Percentiles rank a stretch among this genome's conserved stretches.
phyloP scores from a whole-genome alignment of 768 basidiomycete species.

The Glaciozyma antarctica region DNA sequence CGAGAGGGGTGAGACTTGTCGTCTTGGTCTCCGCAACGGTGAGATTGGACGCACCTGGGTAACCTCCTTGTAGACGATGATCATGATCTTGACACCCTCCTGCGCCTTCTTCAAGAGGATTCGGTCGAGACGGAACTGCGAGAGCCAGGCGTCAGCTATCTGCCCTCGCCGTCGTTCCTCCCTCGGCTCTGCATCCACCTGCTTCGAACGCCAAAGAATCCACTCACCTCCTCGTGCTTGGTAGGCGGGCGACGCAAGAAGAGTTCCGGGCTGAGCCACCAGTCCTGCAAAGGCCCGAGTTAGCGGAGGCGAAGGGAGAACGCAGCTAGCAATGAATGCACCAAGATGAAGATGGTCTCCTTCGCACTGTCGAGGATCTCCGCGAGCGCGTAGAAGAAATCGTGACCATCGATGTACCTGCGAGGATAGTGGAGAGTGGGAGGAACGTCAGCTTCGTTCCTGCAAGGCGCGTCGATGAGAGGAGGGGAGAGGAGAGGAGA shows the following conservation, averaged over 20 bases:
- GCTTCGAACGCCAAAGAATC: too few species aligned
- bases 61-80: conserved; percentile 92
- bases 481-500: too few species aligned
- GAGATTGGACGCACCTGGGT: conserved; percentile 82
- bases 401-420: conserved; percentile 60
- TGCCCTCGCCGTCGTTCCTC: too few species aligned
- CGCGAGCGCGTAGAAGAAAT: conserved; percentile 91
- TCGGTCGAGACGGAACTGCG: conserved; percentile 70
- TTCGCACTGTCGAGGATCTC: conserved; percentile 48
- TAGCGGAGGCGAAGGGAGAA: conserved; percentile 45
- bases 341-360: conserved; percentile 80
- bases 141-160: neutral
- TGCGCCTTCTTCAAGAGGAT: conserved; percentile 78
- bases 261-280: conserved; percentile 93
- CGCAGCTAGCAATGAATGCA: conserved; percentile 42
- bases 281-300: neutral
- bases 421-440: too few species aligned
- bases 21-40: too few species aligned
- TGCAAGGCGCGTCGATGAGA: neutral
- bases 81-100: conserved; percentile 79
- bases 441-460: too few species aligned
- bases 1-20: too few species aligned
- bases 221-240: conserved; percentile 52
- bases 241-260: conserved; percentile 89
- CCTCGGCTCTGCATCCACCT: too few species aligned